These are phyloP conservation scores for Aspergillus cavernicola DNA, from an alignment of 495 filamentous ascomycete species.

Conservation along the genomic window DNA sequence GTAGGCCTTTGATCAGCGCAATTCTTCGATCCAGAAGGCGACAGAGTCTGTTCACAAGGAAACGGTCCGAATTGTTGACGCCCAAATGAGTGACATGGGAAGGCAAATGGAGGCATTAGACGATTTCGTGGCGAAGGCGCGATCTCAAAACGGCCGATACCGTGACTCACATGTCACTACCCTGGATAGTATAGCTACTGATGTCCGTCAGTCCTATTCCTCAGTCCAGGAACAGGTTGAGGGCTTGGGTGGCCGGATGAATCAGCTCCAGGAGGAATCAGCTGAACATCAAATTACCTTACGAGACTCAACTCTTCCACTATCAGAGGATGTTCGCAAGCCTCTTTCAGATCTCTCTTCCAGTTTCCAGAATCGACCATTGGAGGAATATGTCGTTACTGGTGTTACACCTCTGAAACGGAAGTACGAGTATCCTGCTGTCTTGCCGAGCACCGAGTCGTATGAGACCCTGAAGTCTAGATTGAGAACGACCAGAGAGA, in stretches of 20 bases:
- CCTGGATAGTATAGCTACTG: slow-evolving; percentile 55
- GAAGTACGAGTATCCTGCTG: slow-evolving; percentile 69
- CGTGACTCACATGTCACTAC: slow-evolving; percentile 62
- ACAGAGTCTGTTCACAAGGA: slow-evolving; percentile 90
- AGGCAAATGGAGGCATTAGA: slow-evolving; percentile 84
- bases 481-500: slow-evolving; percentile 44
- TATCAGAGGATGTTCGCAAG: slow-evolving; percentile 57
- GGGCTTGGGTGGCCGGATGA: slow-evolving; percentile 56
- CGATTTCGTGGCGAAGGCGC: slow-evolving; percentile 82
- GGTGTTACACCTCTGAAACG: slow-evolving; percentile 80
- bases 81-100: slow-evolving; percentile 81
- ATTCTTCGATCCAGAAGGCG: slow-evolving; percentile 69
- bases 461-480: slow-evolving; percentile 65
- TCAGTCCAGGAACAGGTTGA: slow-evolving; percentile 63
- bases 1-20: slow-evolving; percentile 73
- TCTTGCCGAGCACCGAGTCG: slow-evolving; percentile 69
- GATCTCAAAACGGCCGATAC: slow-evolving; percentile 74
- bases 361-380: slow-evolving; percentile 52
- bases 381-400: slow-evolving; percentile 78
- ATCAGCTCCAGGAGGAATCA: slow-evolving; percentile 62
- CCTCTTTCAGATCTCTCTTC: slow-evolving; percentile 67
- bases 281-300: slow-evolving; percentile 49
- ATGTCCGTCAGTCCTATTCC: slow-evolving; percentile 66
- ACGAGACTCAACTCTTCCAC: slow-evolving; percentile 51
- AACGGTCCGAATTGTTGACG: slow-evolving; percentile 84